Evolutionary conservation across 805 yeast species (phyloP).

Genomic region (Wickerhamomyces alni): DNA sequence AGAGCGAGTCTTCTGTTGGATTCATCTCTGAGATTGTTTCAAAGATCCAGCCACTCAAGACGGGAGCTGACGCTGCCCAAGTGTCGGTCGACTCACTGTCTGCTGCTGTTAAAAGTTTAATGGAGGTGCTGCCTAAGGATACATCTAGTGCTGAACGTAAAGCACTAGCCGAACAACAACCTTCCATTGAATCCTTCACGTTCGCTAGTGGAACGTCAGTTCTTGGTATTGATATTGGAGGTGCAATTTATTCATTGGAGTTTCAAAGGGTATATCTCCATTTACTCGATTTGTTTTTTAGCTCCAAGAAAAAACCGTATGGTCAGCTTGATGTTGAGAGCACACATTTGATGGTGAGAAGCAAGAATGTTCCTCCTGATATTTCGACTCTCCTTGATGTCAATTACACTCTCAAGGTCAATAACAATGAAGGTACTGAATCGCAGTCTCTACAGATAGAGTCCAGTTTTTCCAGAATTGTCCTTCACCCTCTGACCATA

Average conservation of each 20-base stretch:
- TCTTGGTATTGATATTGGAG: slow-evolving; percentile 1
- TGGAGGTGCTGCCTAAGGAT: too few species aligned
- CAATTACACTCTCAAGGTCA: slow-evolving; percentile 36
- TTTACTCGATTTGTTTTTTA: slow-evolving; percentile 8
- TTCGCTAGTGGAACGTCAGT: background rate
- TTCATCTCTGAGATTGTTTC: slow-evolving; percentile 4
- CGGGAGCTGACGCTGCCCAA: too few species aligned
- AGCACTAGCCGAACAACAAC: too few species aligned
- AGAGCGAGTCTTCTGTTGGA: slow-evolving; percentile 1
- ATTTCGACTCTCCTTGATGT: slow-evolving; percentile 41
- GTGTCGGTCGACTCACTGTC: too few species aligned
- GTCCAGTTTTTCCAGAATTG: slow-evolving; percentile 52
- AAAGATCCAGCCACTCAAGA: background rate
- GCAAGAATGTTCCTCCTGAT: slow-evolving; percentile 27
- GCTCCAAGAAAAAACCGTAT: slow-evolving; percentile 5
- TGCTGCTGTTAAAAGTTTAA: too few species aligned
- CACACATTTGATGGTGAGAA: slow-evolving; percentile 24
- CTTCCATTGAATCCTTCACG: slow-evolving; percentile 1
- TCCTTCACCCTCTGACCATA: slow-evolving; percentile 47
- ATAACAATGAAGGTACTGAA: slow-evolving; percentile 29
- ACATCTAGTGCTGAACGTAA: too few species aligned
- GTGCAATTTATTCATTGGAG: slow-evolving; percentile 4
- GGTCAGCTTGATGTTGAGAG: slow-evolving; percentile 22
- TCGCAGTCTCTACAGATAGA: slow-evolving; percentile 47
- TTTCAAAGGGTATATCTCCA: slow-evolving; percentile 6